A percentile compares a stretch with the other conserved stretches of the same genome.
Conservation (phyloP, 1,284 basidiomycete genomes). For the Phylloporus gajari region DNA sequence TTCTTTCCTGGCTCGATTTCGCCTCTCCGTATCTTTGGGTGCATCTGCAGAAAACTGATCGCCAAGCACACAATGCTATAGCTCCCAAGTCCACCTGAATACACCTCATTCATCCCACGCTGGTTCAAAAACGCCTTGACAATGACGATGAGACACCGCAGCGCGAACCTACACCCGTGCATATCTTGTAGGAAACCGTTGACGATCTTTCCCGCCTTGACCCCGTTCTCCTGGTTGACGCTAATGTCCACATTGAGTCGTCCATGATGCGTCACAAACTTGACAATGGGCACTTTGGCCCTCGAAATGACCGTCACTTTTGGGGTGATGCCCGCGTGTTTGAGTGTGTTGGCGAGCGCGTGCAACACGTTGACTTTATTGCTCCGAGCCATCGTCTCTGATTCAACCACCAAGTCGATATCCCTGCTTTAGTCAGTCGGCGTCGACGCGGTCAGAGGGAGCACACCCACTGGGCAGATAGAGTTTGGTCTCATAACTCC, state of each 20-base stretch:
- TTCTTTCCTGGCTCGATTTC: conserved; percentile 91
- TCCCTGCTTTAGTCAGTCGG: conserved; percentile 58
- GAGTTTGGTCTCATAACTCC: conserved; percentile 92
- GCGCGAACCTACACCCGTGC: conserved; percentile 64
- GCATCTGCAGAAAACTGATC: conserved; percentile 95
- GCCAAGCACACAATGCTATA: conserved; percentile 95
- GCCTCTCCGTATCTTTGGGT: conserved; percentile 90
- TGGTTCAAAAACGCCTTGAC: conserved; percentile 92
- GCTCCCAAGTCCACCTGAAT: conserved; percentile 92
- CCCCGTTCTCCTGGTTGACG: conserved; percentile 88
- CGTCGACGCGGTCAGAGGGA: background rate
- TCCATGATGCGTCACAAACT: conserved; percentile 85
- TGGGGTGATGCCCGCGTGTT: conserved; percentile 67
- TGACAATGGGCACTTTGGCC: conserved; percentile 94
- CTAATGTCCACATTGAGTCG: conserved; percentile 90
- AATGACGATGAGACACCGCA: conserved; percentile 85
- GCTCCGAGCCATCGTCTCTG: conserved; percentile 70
- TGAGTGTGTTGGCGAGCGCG: conserved; percentile 71
- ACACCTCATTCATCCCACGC: conserved; percentile 96
- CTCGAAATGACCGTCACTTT: conserved; percentile 87
- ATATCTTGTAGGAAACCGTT: conserved; percentile 82
- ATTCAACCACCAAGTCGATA: conserved; percentile 81
- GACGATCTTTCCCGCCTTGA: conserved; percentile 84
- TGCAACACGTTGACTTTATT: conserved; percentile 69
- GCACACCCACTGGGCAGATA: conserved; percentile 91